phyloP scores from a whole-genome alignment of 305 asterid genomes.

The Rubia occidens region DNA sequence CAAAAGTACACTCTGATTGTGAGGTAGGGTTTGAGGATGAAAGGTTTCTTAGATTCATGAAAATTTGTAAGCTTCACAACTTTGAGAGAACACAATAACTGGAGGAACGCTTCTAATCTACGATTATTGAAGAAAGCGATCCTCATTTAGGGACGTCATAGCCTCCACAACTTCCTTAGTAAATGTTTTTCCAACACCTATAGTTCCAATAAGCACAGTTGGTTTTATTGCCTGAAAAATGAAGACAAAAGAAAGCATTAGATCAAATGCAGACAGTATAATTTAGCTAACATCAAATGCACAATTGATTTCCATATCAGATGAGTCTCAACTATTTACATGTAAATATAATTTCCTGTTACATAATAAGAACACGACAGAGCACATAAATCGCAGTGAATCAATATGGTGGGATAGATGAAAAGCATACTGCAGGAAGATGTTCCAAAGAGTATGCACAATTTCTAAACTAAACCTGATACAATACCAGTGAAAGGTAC shows the following conservation, averaged over 20 bases:
- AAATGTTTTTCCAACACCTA: conserved; percentile 82
- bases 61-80: conserved; percentile 4
- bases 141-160: conserved; percentile 88
- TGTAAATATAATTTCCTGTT: too few relatives aligned
- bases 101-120: neutral
- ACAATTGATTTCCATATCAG: conserved; percentile 46
- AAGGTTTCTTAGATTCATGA: conserved; percentile 57
- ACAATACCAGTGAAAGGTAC: too few relatives aligned
- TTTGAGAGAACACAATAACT: neutral
- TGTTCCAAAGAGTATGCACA: too few relatives aligned
- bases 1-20: conserved; percentile 92
- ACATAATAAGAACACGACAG: too few relatives aligned
- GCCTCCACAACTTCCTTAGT: conserved; percentile 81
- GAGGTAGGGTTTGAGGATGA: conserved; percentile 94
- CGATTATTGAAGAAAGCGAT: conserved; percentile 23
- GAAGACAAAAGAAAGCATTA: neutral
- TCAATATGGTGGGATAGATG: too few relatives aligned
- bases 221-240: conserved; percentile 64
- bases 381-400: too few relatives aligned
- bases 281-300: conserved; percentile 20
- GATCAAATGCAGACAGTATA: conserved; percentile 35
- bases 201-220: conserved; percentile 83
- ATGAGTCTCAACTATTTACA: too few relatives aligned
- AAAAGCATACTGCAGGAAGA: too few relatives aligned
- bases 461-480: too few relatives aligned